These are phyloP conservation scores for Canna indica DNA, from an alignment of 176 grass and related monocot species.

Conservation along the genomic window DNA sequence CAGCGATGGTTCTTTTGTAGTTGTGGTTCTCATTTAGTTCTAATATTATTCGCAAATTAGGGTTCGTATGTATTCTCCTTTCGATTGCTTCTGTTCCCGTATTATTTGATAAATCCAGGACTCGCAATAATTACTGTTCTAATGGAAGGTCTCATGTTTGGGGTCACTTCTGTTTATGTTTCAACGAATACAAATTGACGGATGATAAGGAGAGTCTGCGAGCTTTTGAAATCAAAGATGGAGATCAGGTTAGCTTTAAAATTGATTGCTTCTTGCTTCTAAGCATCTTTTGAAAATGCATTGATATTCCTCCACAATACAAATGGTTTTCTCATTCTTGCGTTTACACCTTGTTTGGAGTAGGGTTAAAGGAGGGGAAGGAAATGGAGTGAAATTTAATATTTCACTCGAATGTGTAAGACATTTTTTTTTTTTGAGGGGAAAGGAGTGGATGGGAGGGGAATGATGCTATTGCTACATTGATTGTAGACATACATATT, in stretches of 20 bases:
- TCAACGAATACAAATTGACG: constrained; percentile 53
- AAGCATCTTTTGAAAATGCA: not conserved
- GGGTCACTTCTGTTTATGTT: constrained; percentile 89
- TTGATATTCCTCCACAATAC: not conserved
- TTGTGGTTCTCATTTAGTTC: not conserved
- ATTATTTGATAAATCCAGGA: not conserved
- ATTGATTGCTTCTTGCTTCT: not conserved
- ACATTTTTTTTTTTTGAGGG: too few species aligned
- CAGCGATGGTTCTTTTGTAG: not conserved
- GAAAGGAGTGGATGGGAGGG: too few species aligned
- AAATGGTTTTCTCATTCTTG: too few species aligned
- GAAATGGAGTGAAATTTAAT: too few species aligned
- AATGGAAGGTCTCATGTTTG: constrained; percentile 71
- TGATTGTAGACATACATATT: too few species aligned
- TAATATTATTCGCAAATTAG: too few species aligned
- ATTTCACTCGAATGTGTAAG: too few species aligned
- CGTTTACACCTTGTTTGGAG: too few species aligned
- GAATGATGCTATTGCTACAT: too few species aligned
- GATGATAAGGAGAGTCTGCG: constrained; percentile 59
- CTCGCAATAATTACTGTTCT: constrained; percentile 1
- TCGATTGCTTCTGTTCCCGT: not conserved
- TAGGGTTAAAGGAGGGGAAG: too few species aligned
- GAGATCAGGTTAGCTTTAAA: constrained; percentile 47
- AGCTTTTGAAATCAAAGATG: constrained; percentile 67
- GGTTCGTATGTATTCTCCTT: not conserved